Conservation (phyloP, 495 filamentous ascomycete species). For the Amorphotheca resinae region DNA sequence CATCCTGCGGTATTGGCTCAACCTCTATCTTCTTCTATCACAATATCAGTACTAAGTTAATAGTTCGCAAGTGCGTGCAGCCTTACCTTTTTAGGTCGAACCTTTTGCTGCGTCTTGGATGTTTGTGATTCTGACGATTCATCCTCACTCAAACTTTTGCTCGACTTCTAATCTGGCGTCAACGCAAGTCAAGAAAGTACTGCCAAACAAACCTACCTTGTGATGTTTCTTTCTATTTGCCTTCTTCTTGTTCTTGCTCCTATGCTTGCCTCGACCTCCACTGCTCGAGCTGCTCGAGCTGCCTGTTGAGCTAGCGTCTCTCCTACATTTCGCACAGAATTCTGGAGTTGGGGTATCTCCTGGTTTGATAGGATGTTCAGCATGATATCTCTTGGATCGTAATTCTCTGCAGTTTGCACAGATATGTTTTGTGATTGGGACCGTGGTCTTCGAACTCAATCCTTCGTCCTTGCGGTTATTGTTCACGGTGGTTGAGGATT, state of each 20-base stretch:
- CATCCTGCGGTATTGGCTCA: background rate
- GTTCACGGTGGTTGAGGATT: background rate
- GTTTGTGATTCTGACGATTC: conserved; percentile 1
- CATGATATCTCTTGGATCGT: conserved; percentile 20
- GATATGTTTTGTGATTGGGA: conserved; percentile 19
- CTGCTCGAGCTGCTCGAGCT: background rate
- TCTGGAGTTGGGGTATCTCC: conserved; percentile 17
- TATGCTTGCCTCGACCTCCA: background rate
- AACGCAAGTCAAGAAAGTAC: too few species aligned
- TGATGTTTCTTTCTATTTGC: conserved; percentile 2
- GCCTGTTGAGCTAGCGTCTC: conserved; percentile 16
- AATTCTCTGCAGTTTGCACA: conserved; percentile 23
- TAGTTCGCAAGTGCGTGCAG: background rate
- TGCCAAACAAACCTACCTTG: conserved; percentile 4
- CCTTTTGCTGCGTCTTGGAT: background rate
- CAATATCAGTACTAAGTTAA: background rate
- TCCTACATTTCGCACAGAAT: conserved; percentile 22
- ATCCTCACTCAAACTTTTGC: conserved; percentile 1
- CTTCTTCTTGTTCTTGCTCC: conserved; percentile 4
- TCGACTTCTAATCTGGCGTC: too few species aligned
- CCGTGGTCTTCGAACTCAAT: conserved; percentile 3
- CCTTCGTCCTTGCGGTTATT: background rate
- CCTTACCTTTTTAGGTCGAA: conserved; percentile 1
- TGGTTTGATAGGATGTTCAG: conserved; percentile 17
- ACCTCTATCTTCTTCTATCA: background rate